phyloP scores from a whole-genome alignment of 2,329 filamentous ascomycete genomes.

The Trichoderma semiorbis region DNA sequence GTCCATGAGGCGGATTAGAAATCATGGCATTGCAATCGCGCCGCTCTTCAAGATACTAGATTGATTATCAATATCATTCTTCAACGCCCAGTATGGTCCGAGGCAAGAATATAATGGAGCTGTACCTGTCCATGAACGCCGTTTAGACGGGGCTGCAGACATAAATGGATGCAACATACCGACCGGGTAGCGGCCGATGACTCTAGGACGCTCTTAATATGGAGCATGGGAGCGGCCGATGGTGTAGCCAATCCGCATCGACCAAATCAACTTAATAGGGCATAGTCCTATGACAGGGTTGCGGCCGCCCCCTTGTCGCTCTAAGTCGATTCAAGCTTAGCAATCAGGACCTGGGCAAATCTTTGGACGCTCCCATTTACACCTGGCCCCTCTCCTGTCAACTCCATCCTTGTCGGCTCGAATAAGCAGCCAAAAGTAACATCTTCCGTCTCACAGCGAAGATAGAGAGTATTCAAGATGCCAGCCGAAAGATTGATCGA shows the following conservation, averaged over 20 bases:
- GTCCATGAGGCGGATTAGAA: background rate
- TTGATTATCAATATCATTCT: background rate
- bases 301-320: conserved; percentile 3
- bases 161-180: background rate
- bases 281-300: background rate
- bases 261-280: background rate
- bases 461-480: background rate
- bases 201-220: background rate
- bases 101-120: background rate
- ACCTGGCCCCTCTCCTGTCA: background rate
- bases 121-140: background rate
- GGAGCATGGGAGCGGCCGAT: background rate
- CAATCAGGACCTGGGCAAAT: background rate
- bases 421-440: background rate
- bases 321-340: background rate
- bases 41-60: background rate
- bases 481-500: background rate
- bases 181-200: background rate
- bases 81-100: background rate
- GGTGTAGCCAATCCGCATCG: background rate
- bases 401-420: background rate
- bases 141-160: background rate
- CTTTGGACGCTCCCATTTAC: background rate
- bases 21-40: background rate
- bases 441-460: background rate